phyloP scores from a whole-genome alignment of 768 basidiomycete genomes.

The Boletus patriciae region DNA sequence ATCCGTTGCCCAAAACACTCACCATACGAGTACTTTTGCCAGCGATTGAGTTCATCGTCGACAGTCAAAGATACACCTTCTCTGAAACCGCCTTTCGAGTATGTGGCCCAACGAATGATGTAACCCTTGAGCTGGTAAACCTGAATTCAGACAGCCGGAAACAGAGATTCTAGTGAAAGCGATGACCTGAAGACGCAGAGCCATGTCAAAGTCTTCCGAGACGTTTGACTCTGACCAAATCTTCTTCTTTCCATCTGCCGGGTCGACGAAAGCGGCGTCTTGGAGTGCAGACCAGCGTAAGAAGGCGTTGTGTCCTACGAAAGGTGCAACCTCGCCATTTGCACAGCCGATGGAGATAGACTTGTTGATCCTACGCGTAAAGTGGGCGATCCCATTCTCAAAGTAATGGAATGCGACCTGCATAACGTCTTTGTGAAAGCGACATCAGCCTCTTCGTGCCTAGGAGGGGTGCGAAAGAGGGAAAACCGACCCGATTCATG shows the following conservation, averaged over 20 bases:
- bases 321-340: constrained; percentile 75
- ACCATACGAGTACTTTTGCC: constrained; percentile 88
- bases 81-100: constrained; percentile 84
- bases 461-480: background rate
- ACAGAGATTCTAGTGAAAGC: background rate
- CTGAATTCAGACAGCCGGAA: constrained; percentile 59
- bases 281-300: constrained; percentile 90
- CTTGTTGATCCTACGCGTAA: constrained; percentile 87
- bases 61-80: constrained; percentile 90
- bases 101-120: constrained; percentile 65
- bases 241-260: constrained; percentile 56
- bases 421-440: constrained; percentile 63
- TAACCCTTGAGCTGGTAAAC: constrained; percentile 33
- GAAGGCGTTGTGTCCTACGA: constrained; percentile 89
- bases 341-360: constrained; percentile 77
- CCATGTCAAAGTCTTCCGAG: constrained; percentile 74
- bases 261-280: constrained; percentile 75
- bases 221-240: constrained; percentile 69
- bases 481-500: constrained; percentile 68
- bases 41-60: constrained; percentile 88
- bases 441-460: constrained; percentile 27
- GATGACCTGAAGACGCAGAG: constrained; percentile 49
- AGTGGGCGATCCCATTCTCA: constrained; percentile 90
- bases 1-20: constrained; percentile 31
- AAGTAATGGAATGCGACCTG: constrained; percentile 88